Conservation (phyloP, 768 basidiomycete species). For the Udeniomyces megalosporus region DNA sequence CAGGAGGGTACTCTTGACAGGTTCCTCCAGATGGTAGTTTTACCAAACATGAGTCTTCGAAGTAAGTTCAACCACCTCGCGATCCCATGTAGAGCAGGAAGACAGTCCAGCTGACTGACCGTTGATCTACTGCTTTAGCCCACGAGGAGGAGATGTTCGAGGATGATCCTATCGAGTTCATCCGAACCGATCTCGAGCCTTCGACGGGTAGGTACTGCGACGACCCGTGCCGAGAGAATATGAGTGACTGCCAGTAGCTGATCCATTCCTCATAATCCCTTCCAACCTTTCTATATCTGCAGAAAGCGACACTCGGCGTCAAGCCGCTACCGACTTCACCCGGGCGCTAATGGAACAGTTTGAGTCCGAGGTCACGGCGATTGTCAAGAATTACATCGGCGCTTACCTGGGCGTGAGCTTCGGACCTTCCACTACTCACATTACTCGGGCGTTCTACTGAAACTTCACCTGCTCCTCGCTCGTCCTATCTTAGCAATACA, state of each 20-base stretch:
- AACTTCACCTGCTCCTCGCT: not conserved
- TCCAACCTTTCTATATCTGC: slow-evolving; percentile 37
- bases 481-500: slow-evolving; percentile 37
- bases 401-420: slow-evolving; percentile 41
- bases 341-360: slow-evolving; percentile 67
- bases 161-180: slow-evolving; percentile 90
- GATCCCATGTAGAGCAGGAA: no score
- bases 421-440: not conserved
- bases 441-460: no score
- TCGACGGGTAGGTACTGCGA: slow-evolving; percentile 37
- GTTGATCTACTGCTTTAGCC: slow-evolving; percentile 34
- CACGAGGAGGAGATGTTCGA: slow-evolving; percentile 92
- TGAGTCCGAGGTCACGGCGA: slow-evolving; percentile 70
- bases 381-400: slow-evolving; percentile 70
- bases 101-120: no score
- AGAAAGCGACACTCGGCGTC: slow-evolving; percentile 70
- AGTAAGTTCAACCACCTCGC: slow-evolving; percentile 30
- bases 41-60: slow-evolving; percentile 80
- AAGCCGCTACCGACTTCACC: slow-evolving; percentile 89
- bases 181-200: slow-evolving; percentile 64
- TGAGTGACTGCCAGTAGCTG: no score
- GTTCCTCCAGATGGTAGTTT: slow-evolving; percentile 73
- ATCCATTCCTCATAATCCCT: not conserved
- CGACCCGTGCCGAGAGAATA: not conserved
- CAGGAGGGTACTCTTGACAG: slow-evolving; percentile 59